Percentiles rank a stretch among this genome's conserved stretches.
Evolutionary conservation across 1,284 basidiomycete species (phyloP).

Genomic region (Moesziomyces sp.): DNA sequence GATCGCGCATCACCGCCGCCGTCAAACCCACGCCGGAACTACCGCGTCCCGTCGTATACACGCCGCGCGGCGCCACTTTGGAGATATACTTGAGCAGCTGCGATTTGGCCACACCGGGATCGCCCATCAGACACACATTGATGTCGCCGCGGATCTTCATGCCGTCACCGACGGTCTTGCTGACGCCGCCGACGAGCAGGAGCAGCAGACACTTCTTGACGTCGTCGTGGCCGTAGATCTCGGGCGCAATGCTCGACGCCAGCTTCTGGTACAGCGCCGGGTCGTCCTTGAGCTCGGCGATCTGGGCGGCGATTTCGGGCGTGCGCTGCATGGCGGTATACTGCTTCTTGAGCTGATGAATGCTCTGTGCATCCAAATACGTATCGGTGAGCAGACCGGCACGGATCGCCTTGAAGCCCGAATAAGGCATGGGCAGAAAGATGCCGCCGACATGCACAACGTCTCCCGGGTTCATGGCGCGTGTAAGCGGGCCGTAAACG

Average conservation of each 20-base stretch:
- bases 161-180: slow-evolving; percentile 92
- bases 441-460: slow-evolving; percentile 90
- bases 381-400: slow-evolving; percentile 97
- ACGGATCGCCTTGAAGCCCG: slow-evolving; percentile 86
- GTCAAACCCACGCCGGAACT: slow-evolving; percentile 98
- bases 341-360: slow-evolving; percentile 96
- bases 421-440: slow-evolving; percentile 89
- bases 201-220: slow-evolving; percentile 97
- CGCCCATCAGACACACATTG: slow-evolving; percentile 98
- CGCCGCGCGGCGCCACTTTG: slow-evolving; percentile 95
- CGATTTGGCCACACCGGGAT: slow-evolving; percentile 99
- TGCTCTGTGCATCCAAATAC: slow-evolving; percentile 89
- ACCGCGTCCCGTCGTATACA: slow-evolving; percentile 98
- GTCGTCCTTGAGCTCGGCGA: slow-evolving; percentile 80
- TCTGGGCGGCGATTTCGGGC: slow-evolving; percentile 79
- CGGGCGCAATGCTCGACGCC: slow-evolving; percentile 84
- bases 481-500: slow-evolving; percentile 87
- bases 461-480: slow-evolving; percentile 93
- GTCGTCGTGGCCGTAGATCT: slow-evolving; percentile 97
- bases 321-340: slow-evolving; percentile 94
- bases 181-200: slow-evolving; percentile 93
- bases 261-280: slow-evolving; percentile 83
- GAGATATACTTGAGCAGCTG: slow-evolving; percentile 98
- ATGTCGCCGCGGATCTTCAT: slow-evolving; percentile 99
- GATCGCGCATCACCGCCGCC: slow-evolving; percentile 98